These are phyloP conservation scores for Starmera caribaea DNA, from an alignment of 805 yeast species.

Conservation along the genomic window DNA sequence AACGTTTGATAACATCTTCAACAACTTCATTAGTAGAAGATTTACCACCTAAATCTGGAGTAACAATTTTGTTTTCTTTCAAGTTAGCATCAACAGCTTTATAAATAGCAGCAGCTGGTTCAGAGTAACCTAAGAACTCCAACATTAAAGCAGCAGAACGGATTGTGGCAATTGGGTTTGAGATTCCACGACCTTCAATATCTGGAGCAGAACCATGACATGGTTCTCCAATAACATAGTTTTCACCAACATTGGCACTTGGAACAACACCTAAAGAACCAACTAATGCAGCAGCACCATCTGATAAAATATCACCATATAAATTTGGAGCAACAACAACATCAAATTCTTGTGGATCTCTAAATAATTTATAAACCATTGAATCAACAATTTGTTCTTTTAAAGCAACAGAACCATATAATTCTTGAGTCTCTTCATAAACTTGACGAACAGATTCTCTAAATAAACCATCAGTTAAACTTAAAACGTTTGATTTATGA, in stretches of 20 bases:
- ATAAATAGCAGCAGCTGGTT: conserved; percentile 87
- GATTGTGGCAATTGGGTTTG: conserved; percentile 96
- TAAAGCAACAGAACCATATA: conserved; percentile 52
- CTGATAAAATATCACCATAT: conserved; percentile 94
- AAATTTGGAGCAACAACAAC: conserved; percentile 98
- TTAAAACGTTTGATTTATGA: conserved; percentile 92
- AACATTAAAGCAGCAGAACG: conserved; percentile 96
- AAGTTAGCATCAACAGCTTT: conserved; percentile 92
- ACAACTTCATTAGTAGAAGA: conserved; percentile 81
- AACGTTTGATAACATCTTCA: conserved; percentile 56
- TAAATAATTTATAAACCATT: conserved; percentile 97
- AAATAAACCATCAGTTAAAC: conserved; percentile 91
- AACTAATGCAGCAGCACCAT: conserved; percentile 96
- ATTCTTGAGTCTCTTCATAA: conserved; percentile 41
- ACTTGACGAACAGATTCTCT: conserved; percentile 60
- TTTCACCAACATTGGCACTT: conserved; percentile 94
- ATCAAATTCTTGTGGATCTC: conserved; percentile 95
- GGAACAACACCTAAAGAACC: conserved; percentile 98
- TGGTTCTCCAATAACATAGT: conserved; percentile 97
- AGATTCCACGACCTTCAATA: conserved; percentile 88
- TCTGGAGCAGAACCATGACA: conserved; percentile 99
- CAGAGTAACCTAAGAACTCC: conserved; percentile 88
- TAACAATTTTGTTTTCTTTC: conserved; percentile 60
- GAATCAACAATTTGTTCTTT: conserved; percentile 98
- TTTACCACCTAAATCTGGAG: conserved; percentile 94